Conservation (phyloP, 208 protist species). For the Crithidia bombi region DNA sequence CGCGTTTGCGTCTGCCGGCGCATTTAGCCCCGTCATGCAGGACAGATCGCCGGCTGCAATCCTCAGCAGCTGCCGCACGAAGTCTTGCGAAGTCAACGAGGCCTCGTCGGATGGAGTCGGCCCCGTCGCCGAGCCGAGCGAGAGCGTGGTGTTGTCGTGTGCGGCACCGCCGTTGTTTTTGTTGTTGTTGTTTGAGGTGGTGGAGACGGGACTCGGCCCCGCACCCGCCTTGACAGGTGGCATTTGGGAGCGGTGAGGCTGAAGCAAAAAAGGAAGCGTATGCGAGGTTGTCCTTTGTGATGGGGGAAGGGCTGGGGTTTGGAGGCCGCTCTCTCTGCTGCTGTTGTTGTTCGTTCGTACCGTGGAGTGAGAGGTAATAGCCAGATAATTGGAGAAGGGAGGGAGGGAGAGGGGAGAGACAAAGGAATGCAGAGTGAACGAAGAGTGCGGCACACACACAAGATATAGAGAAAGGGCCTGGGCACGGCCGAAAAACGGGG, state of each 20-base stretch:
- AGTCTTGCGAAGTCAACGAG: conserved; percentile 14
- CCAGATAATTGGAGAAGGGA: too few relatives aligned
- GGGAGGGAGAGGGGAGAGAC: too few relatives aligned
- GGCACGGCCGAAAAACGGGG: too few relatives aligned
- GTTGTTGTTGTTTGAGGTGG: not conserved
- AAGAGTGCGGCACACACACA: too few relatives aligned
- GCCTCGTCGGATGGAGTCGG: not conserved
- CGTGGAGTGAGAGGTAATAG: not conserved
- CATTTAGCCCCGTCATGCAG: not conserved
- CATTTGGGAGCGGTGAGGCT: not conserved
- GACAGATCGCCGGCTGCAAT: conserved; percentile 25
- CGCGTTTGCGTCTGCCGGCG: not conserved
- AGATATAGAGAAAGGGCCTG: too few relatives aligned
- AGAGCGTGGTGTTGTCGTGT: not conserved
- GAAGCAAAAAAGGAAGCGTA: not conserved
- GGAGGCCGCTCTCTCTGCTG: too few relatives aligned
- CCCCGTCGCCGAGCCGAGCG: not conserved
- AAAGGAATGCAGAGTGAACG: too few relatives aligned
- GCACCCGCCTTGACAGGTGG: not conserved
- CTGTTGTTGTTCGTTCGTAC: too few relatives aligned
- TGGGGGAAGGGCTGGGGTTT: too few relatives aligned
- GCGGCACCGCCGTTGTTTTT: not conserved
- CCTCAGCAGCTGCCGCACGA: conserved; percentile 21
- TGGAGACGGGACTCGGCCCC: not conserved
- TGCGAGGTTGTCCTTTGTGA: too few relatives aligned